Evolutionary conservation across 2,329 filamentous ascomycete species (phyloP).

Genomic region (Trichothecium roseum): DNA sequence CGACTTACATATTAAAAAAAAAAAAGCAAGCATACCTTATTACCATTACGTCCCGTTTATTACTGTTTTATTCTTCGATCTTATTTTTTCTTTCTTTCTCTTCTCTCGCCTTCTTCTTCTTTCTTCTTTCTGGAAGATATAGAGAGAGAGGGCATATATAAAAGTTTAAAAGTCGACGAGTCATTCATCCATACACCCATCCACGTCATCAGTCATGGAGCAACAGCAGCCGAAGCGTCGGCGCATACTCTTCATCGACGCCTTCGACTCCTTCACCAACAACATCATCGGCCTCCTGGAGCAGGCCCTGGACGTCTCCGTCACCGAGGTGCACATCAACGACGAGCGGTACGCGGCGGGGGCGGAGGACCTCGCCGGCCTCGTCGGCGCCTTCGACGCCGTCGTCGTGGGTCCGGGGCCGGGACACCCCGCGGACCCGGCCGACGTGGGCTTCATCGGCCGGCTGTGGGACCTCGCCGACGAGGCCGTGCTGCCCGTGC

Average conservation of each 20-base stretch:
- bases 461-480: conserved; percentile 60
- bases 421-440: conserved; percentile 59
- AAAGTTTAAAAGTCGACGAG: too few species aligned
- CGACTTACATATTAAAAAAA: too few species aligned
- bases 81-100: too few species aligned
- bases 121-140: too few species aligned
- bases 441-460: conserved; percentile 76
- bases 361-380: conserved; percentile 18
- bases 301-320: conserved; percentile 57
- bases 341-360: conserved; percentile 20
- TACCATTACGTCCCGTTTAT: too few species aligned
- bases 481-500: conserved; percentile 56
- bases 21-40: too few species aligned
- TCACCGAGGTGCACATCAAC: conserved; percentile 25
- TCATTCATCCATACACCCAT: too few species aligned
- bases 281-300: conserved; percentile 82
- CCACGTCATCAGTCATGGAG: too few species aligned
- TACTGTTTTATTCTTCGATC: too few species aligned
- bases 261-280: conserved; percentile 94
- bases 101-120: too few species aligned
- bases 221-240: not conserved
- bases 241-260: conserved; percentile 79
- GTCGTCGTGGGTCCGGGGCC: conserved; percentile 87
- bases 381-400: conserved; percentile 59
- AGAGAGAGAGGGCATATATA: too few species aligned